Conservation (phyloP, 192 early-diverging fungal species). For the Entrophospora sp. region DNA sequence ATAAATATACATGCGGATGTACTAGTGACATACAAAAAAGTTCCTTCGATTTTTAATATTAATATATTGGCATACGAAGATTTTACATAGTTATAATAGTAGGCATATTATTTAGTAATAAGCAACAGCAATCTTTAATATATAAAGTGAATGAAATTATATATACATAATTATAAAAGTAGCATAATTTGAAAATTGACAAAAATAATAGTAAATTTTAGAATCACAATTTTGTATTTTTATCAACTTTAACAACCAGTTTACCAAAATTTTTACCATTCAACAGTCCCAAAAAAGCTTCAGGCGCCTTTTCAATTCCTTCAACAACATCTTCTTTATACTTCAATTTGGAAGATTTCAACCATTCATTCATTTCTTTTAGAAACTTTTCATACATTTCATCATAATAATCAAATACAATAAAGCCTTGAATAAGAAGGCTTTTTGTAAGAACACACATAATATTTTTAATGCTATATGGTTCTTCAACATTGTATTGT, state of each 20-base stretch:
- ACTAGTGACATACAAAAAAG: too few species aligned
- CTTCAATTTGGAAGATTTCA: conserved; percentile 24
- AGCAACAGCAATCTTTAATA: too few species aligned
- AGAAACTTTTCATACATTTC: conserved; percentile 17
- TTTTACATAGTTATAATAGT: too few species aligned
- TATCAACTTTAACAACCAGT: conserved; percentile 44
- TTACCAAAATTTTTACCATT: conserved; percentile 66
- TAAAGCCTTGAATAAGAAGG: conserved; percentile 53
- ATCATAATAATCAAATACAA: conserved; percentile 35
- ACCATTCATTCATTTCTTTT: conserved; percentile 27
- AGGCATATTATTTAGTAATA: too few species aligned
- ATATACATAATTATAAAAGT: too few species aligned
- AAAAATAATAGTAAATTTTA: too few species aligned
- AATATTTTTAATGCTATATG: conserved; percentile 55
- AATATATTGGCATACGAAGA: too few species aligned
- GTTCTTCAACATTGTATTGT: conserved; percentile 51
- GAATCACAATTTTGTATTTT: too few species aligned
- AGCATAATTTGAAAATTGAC: too few species aligned
- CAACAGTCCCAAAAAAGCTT: conserved; percentile 54
- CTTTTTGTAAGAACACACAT: conserved; percentile 45
- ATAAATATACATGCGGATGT: too few species aligned
- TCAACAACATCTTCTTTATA: conserved; percentile 23
- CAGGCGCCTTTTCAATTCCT: conserved; percentile 32
- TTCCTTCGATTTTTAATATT: too few species aligned
- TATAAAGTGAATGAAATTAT: too few species aligned